Evolutionary conservation across 2,329 filamentous ascomycete species (phyloP).

Genomic region (Blastomyces percursus): DNA sequence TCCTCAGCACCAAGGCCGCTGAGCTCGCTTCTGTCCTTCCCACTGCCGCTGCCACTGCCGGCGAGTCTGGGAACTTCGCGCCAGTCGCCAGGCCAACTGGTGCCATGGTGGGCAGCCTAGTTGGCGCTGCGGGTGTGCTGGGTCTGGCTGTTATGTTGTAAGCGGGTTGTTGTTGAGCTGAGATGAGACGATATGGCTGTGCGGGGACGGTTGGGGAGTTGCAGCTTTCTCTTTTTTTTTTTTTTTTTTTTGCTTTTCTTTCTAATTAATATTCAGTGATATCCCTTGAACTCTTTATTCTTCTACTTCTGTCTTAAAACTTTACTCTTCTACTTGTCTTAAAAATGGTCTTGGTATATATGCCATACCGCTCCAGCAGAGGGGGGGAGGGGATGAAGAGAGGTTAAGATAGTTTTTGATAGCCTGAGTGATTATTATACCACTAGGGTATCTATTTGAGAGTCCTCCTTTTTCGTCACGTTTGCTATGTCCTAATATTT

Average conservation of each 20-base stretch:
- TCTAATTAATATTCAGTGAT: background rate
- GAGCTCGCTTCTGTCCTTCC: background rate
- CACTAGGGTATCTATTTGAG: background rate
- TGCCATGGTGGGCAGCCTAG: constrained; percentile 11
- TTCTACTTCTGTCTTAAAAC: background rate
- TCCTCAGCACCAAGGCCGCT: constrained; percentile 6
- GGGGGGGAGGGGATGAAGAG: background rate
- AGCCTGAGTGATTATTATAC: background rate
- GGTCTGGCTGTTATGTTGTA: constrained; percentile 15
- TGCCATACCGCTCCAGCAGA: background rate
- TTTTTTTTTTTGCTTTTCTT: background rate
- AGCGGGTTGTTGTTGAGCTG: background rate
- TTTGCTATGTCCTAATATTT: background rate
- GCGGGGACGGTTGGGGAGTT: background rate
- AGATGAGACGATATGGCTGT: too few relatives aligned
- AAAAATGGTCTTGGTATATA: background rate
- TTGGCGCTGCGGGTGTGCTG: constrained; percentile 15
- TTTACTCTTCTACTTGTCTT: background rate
- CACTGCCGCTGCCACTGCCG: background rate
- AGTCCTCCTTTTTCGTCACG: background rate
- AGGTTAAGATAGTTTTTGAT: background rate
- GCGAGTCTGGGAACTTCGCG: background rate
- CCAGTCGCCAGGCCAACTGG: constrained; percentile 4
- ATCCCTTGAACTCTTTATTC: background rate
- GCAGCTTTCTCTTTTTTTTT: too few relatives aligned